phyloP scores from a whole-genome alignment of 257 asterid genomes.

The Sherardia arvensis region DNA sequence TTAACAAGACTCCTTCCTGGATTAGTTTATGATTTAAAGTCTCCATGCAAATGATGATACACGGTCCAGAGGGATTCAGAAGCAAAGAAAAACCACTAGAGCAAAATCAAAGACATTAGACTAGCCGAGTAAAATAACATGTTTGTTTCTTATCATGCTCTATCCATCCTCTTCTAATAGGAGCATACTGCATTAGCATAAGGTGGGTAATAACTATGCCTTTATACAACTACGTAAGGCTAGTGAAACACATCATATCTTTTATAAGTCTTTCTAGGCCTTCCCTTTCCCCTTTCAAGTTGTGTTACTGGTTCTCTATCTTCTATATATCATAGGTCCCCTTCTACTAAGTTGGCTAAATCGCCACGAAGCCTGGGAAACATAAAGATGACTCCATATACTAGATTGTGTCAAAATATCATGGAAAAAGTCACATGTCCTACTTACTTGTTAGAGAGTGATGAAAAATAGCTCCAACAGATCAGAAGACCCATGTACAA shows the following conservation, averaged over 20 bases:
- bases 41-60: neutral
- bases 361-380: neutral
- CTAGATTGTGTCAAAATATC: neutral
- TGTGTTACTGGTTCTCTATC: neutral
- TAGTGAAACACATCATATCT: neutral
- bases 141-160: neutral
- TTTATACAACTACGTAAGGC: neutral
- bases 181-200: neutral
- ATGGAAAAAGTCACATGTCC: neutral
- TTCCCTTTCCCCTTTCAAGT: neutral
- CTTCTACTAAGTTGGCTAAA: neutral
- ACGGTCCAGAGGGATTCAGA: neutral
- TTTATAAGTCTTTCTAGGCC: neutral
- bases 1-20: conserved; percentile 5
- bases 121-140: too few species aligned
- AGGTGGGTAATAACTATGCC: neutral
- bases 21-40: neutral
- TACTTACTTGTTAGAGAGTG: conserved; percentile 33
- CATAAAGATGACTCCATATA: neutral
- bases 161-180: neutral
- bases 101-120: neutral
- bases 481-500: conserved; percentile 4
- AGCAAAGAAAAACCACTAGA: neutral
- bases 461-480: conserved; percentile 16
- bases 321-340: neutral